Conservation (phyloP, 108 stramenopile species). For the Schizochytrium sp. region DNA sequence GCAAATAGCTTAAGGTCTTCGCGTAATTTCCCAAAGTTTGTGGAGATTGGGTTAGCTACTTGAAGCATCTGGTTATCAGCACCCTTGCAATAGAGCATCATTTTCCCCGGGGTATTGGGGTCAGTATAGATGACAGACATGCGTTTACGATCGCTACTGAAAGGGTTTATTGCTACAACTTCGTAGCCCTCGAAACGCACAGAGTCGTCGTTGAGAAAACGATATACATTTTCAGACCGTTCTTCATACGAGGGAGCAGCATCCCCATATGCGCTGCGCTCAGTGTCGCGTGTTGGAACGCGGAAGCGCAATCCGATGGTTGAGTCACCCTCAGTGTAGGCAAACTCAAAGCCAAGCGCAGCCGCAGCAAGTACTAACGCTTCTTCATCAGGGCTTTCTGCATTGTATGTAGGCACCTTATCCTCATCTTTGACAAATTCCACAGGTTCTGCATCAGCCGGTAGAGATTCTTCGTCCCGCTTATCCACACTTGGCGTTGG, state of each 20-base stretch:
- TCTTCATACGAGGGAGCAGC: neutral
- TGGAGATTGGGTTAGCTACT: neutral
- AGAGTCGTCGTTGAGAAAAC: neutral
- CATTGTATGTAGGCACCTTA: constrained; percentile 66
- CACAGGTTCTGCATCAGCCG: constrained; percentile 14
- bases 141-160: constrained; percentile 68
- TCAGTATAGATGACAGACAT: constrained; percentile 72
- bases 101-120: neutral
- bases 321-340: constrained; percentile 46
- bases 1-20: constrained; percentile 79
- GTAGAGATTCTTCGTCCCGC: neutral
- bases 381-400: constrained; percentile 65
- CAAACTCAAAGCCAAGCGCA: constrained; percentile 44
- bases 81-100: constrained; percentile 61
- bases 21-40: neutral
- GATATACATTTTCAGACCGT: neutral
- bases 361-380: constrained; percentile 55
- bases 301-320: constrained; percentile 3
- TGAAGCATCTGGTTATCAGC: constrained; percentile 57
- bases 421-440: neutral
- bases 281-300: neutral
- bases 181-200: neutral
- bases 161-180: constrained; percentile 48
- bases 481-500: neutral
- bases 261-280: neutral